These are phyloP conservation scores for Penicillium sp. DNA, from an alignment of 2,329 filamentous ascomycete species.

Conservation along the genomic window DNA sequence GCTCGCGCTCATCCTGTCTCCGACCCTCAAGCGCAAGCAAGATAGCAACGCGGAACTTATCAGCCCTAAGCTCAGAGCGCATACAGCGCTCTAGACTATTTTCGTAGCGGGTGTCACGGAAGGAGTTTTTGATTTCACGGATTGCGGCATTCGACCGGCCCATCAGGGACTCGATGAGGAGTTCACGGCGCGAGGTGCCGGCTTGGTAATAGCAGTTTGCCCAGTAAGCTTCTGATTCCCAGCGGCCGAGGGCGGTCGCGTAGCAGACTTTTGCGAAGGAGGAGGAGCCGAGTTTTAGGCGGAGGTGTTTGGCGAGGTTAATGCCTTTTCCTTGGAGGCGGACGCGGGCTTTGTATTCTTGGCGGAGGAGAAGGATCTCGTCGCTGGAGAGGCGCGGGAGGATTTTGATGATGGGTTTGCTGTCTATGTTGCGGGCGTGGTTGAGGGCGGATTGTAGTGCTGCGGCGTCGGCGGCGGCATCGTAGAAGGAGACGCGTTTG, in stretches of 20 bases:
- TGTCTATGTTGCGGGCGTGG: constrained; percentile 63
- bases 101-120: constrained; percentile 85
- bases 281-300: constrained; percentile 48
- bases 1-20: constrained; percentile 76
- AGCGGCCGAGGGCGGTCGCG: constrained; percentile 79
- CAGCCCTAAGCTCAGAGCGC: constrained; percentile 86
- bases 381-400: constrained; percentile 80
- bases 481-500: constrained; percentile 74
- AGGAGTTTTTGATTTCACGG: constrained; percentile 76
- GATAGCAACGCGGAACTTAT: constrained; percentile 91
- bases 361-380: constrained; percentile 79
- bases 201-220: constrained; percentile 97
- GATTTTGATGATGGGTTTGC: constrained; percentile 72
- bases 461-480: constrained; percentile 73
- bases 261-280: constrained; percentile 85
- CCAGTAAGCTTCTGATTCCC: constrained; percentile 96
- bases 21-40: constrained; percentile 76
- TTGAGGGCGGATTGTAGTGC: constrained; percentile 71
- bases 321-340: constrained; percentile 56
- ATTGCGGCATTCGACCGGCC: constrained; percentile 87
- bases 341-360: constrained; percentile 84
- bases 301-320: constrained; percentile 51
- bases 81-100: constrained; percentile 81
- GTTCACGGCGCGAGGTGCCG: constrained; percentile 75
- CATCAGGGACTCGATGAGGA: constrained; percentile 91